phyloP scores from a whole-genome alignment of 257 asterid genomes.

The Primulina eburnea region DNA sequence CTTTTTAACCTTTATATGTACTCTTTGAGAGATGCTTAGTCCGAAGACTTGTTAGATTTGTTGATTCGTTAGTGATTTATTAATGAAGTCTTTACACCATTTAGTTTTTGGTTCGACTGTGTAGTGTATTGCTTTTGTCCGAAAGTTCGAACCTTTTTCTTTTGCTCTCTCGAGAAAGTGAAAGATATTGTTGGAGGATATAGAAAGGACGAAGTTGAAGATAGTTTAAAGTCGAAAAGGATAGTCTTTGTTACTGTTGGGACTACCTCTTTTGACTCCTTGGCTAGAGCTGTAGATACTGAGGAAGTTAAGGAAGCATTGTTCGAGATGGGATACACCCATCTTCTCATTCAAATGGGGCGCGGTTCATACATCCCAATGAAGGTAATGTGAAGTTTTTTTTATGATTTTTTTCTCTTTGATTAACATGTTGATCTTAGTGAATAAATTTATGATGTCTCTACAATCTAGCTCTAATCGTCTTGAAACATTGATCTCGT shows the following conservation, averaged over 20 bases:
- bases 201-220: slow-evolving; percentile 45
- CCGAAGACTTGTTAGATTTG: background rate
- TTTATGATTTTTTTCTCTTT: background rate
- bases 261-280: slow-evolving; percentile 82
- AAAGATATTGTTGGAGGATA: slow-evolving; percentile 7
- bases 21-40: background rate
- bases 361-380: slow-evolving; percentile 78
- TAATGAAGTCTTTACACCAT: background rate
- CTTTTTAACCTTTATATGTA: slow-evolving; percentile 22
- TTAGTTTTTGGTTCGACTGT: background rate
- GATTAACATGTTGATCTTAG: background rate
- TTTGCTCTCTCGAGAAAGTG: slow-evolving; percentile 4
- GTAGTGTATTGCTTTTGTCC: slow-evolving; percentile 24
- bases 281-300: slow-evolving; percentile 77
- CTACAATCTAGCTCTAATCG: background rate
- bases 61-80: background rate
- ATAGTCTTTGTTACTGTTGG: slow-evolving; percentile 89
- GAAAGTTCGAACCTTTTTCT: background rate
- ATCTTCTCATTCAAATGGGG: slow-evolving; percentile 87
- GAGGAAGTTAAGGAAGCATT: slow-evolving; percentile 61
- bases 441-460: background rate
- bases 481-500: background rate
- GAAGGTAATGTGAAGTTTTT: slow-evolving; percentile 45
- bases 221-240: slow-evolving; percentile 36
- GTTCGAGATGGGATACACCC: slow-evolving; percentile 62